Base-by-base conservation (phyloP, 1,284 basidiomycete species). In the Ceratobasidium sp. region DNA sequence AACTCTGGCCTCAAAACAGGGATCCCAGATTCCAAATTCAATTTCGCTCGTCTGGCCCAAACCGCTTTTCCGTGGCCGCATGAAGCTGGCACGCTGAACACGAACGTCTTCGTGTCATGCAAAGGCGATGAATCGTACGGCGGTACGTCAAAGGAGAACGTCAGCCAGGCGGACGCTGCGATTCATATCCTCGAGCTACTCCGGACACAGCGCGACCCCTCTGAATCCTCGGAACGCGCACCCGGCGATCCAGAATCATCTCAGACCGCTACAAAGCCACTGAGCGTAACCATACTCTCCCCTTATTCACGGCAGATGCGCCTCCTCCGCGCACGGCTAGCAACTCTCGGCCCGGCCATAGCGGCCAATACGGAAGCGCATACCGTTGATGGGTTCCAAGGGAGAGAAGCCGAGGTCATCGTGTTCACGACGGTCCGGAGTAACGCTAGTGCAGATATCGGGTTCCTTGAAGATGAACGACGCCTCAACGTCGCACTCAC, bases 401-500 rank as follows among this genome's bases (percentile, higher is more conserved):
- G 93, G 1, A 86, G 92, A 52, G 93, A 94, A 82, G 91, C 90
- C 81, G 90, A 92, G 71, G 87, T 93, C 41, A 88, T 94, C 78
- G 86, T 95, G 59, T 92, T 94, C 81, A 90, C 91, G 0, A 90
- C 91, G 1, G 92, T 94, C 20, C 87, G 93, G 12, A 89, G 88
- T 79, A 93, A 93, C 80, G 85, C 80, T 18, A 85, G 85, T 48
- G 86, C 86, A 4, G 89, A 90, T 78, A 90, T 92, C 79, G 93
- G 93, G 8, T 95, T 94, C 81, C 85, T 94, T 23, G 91, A 91
- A 41, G 92, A 93, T 82, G 86, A 85, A 57, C 84, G 92, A 55
- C 83, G 92, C 79, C 83, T 92, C 81, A 94, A 94, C 81, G 93
- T 94, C 16, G 92, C 93, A 81, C 91, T 93, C 88, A 94, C 93